phyloP scores from a whole-genome alignment of 2,329 filamentous ascomycete species.

The Fusarium cyanostomum region DNA sequence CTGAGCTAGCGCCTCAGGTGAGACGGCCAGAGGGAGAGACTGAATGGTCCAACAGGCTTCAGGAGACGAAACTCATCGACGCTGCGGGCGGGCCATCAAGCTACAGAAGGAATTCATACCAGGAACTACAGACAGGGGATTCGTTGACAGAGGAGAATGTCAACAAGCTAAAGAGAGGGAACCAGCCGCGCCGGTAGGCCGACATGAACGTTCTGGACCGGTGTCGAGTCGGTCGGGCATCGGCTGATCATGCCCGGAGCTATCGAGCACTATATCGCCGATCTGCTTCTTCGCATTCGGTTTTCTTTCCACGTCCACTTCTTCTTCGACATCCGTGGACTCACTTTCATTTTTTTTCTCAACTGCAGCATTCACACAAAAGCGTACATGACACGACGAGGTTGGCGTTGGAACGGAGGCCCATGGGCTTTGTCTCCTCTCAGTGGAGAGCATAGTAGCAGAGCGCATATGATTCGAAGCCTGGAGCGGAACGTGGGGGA shows the following conservation, averaged over 20 bases:
- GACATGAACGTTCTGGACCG: neutral
- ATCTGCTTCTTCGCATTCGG: conserved; percentile 3
- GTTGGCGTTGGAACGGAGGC: conserved; percentile 32
- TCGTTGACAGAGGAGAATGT: conserved; percentile 65
- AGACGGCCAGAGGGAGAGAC: conserved; percentile 50
- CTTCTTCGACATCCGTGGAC: conserved; percentile 4
- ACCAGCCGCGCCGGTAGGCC: conserved; percentile 33
- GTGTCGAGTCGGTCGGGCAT: conserved; percentile 4
- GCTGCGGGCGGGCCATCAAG: conserved; percentile 53
- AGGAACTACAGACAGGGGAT: conserved; percentile 51
- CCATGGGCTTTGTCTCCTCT: conserved; percentile 4
- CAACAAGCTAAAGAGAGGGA: conserved; percentile 56
- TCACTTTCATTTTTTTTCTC: conserved; percentile 11
- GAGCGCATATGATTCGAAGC: neutral
- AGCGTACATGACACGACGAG: conserved; percentile 25
- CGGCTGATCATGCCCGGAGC: conserved; percentile 4
- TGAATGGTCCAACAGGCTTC: conserved; percentile 55
- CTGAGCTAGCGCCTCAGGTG: conserved; percentile 48
- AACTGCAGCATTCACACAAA: conserved; percentile 25
- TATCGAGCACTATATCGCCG: conserved; percentile 16
- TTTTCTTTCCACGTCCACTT: conserved; percentile 2
- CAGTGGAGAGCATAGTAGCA: conserved; percentile 1
- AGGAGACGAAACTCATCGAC: conserved; percentile 59
- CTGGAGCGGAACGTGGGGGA: neutral
- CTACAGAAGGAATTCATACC: conserved; percentile 48